These are phyloP conservation scores for Colletotrichum neosansevieriae DNA, from an alignment of 2,329 filamentous ascomycete species.

Conservation along the genomic window DNA sequence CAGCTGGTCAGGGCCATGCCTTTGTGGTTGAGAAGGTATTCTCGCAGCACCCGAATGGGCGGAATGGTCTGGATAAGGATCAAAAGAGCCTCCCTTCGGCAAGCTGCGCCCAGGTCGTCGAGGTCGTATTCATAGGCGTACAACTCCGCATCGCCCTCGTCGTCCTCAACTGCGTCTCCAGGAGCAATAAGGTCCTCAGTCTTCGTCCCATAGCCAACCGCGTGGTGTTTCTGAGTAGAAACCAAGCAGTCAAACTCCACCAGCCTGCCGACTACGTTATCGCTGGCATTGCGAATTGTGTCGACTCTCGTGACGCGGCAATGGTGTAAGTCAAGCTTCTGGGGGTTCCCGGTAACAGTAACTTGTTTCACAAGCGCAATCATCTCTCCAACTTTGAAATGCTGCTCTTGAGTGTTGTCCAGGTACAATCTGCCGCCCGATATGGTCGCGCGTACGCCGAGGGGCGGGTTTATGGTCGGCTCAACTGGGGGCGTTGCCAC, in stretches of 20 bases:
- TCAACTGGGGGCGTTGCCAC: background rate
- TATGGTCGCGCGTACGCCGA: conserved; percentile 18
- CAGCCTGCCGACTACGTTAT: conserved; percentile 43
- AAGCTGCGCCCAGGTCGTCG: conserved; percentile 59
- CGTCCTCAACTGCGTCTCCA: background rate
- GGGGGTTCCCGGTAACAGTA: background rate
- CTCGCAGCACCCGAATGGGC: conserved; percentile 67
- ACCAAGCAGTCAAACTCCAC: conserved; percentile 27
- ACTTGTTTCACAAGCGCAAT: conserved; percentile 26
- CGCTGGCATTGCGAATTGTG: conserved; percentile 47
- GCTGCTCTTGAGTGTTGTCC: conserved; percentile 40
- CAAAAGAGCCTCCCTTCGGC: conserved; percentile 64
- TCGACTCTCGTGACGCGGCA: conserved; percentile 29
- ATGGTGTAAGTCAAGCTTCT: conserved; percentile 25
- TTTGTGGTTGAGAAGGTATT: conserved; percentile 57
- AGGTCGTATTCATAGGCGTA: conserved; percentile 67
- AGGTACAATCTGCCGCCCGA: conserved; percentile 44
- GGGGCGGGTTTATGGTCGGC: conserved; percentile 9
- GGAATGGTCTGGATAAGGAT: conserved; percentile 71
- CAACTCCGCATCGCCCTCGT: conserved; percentile 40
- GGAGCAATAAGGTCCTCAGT: background rate
- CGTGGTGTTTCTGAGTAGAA: background rate
- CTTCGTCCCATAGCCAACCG: background rate
- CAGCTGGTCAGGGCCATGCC: conserved; percentile 56
- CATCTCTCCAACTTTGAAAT: conserved; percentile 30